These are phyloP conservation scores for Xanthoceras sorbifolium DNA, from an alignment of 345 rosid species.

Conservation along the genomic window DNA sequence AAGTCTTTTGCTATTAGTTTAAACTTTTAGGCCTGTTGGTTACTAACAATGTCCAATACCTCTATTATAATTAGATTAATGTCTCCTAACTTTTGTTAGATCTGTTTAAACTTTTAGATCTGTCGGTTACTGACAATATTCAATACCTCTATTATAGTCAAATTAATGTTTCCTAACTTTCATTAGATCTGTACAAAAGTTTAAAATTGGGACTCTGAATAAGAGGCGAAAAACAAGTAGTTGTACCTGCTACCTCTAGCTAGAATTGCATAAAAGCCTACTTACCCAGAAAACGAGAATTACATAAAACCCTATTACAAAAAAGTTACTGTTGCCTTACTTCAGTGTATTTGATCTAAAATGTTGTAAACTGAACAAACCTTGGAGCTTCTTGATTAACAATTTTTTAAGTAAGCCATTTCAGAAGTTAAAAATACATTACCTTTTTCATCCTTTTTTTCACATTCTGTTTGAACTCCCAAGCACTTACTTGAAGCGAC, in stretches of 20 bases:
- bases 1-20: too few species aligned
- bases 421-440: constrained; percentile 7
- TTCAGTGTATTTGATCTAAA: background rate
- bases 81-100: too few species aligned
- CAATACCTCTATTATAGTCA: background rate
- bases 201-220: too few species aligned
- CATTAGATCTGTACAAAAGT: too few species aligned
- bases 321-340: background rate
- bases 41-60: too few species aligned
- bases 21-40: too few species aligned
- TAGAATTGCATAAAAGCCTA: too few species aligned
- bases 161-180: too few species aligned
- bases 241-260: background rate
- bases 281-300: too few species aligned
- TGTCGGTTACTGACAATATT: too few species aligned
- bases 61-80: background rate
- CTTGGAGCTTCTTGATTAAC: background rate
- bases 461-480: constrained; percentile 31
- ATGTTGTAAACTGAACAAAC: background rate
- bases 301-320: background rate
- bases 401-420: constrained; percentile 5
- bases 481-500: constrained; percentile 41
- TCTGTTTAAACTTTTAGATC: too few species aligned
- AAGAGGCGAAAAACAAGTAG: too few species aligned
- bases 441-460: constrained; percentile 42